Base-by-base conservation (phyloP, 164 flowering plant species). In the Nymphaea colorata region DNA sequence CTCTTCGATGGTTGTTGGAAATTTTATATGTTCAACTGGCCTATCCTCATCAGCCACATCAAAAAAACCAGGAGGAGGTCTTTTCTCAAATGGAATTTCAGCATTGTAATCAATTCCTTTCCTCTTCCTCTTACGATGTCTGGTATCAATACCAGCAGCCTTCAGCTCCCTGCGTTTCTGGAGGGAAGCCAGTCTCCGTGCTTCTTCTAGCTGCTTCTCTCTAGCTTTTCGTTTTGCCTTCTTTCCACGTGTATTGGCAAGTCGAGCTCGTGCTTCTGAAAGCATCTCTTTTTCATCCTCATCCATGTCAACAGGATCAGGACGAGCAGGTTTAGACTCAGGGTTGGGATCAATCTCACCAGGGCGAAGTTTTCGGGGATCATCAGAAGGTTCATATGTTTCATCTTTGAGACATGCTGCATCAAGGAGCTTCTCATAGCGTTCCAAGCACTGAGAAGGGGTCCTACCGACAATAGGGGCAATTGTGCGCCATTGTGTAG, bases 221-320 rank as follows among this genome's bases (percentile, higher is more conserved):
- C 99, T 78, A 16, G 99, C 99, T 78, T 94, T 94, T 73, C 99
- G 81, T 72, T 94, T 91, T 6, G 99, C 99, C 78, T 94, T 94
- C 77, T 94, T 94, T 3, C 99, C 99, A 70, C 93, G 83, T 0
- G 99, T 91, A 79, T 94, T 94, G 12, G 99, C 99, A 45, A 94
- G 75, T 62, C 98, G 76, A 68, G 98, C 98, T 36, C 97, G 84
- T 16, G 97, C 97, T 78, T 94, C 98, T 5, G 98, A 94, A 63
- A 94, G 95, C 98, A 94, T 94, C 78, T 94, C 97, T 76, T 91
- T 94, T 76, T 94, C 98, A 79, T 94, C 98, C 78, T 94, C 98
- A 78, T 94, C 98, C 98, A 94, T 94, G 70, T 94, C 97, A 71
- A 94, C 98, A 67, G 98, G 97, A 72, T 91, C 98, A 4, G 98